Evolutionary conservation across 352 stramenopile genomes (phyloP).

Genomic region (Halophytophthora batemanensis): DNA sequence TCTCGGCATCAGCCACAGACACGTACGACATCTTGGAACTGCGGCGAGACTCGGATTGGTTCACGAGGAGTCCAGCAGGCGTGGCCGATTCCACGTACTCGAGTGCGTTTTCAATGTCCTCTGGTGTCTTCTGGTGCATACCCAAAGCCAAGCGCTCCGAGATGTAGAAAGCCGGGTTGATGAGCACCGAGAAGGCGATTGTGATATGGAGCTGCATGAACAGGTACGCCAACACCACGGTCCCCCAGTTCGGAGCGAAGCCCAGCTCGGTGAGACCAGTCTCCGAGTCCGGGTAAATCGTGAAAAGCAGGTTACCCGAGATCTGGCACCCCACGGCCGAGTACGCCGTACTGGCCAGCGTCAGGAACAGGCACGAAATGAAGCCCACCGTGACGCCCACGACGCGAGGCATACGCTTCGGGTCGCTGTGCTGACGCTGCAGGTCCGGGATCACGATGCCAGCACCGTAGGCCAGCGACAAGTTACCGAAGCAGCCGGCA

Average conservation of each 20-base stretch:
- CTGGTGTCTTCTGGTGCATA: constrained; percentile 24
- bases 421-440: constrained; percentile 32
- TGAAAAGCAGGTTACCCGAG: constrained; percentile 32
- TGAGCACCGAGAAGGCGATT: constrained; percentile 25
- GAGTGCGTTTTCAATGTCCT: constrained; percentile 14
- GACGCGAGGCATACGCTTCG: constrained; percentile 31
- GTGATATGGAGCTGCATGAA: constrained; percentile 41
- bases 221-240: constrained; percentile 23
- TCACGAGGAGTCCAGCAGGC: constrained; percentile 12
- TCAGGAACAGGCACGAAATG: constrained; percentile 31
- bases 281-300: constrained; percentile 18
- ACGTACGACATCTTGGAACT: constrained; percentile 39
- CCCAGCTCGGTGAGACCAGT: constrained; percentile 18
- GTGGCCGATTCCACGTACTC: constrained; percentile 14
- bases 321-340: constrained; percentile 32
- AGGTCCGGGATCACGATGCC: constrained; percentile 36
- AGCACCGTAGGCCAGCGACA: constrained; percentile 34
- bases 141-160: constrained; percentile 19
- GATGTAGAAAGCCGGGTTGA: constrained; percentile 30
- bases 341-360: constrained; percentile 21
- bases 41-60: constrained; percentile 18
- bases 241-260: constrained; percentile 19
- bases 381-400: constrained; percentile 26
- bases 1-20: constrained; percentile 30
- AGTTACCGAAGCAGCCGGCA: constrained; percentile 30